Percentiles rank a stretch among this genome's conserved stretches.
These are phyloP conservation scores for Selaginella moellendorffii DNA, from an alignment of 75 land plant species.

Conservation along the genomic window DNA sequence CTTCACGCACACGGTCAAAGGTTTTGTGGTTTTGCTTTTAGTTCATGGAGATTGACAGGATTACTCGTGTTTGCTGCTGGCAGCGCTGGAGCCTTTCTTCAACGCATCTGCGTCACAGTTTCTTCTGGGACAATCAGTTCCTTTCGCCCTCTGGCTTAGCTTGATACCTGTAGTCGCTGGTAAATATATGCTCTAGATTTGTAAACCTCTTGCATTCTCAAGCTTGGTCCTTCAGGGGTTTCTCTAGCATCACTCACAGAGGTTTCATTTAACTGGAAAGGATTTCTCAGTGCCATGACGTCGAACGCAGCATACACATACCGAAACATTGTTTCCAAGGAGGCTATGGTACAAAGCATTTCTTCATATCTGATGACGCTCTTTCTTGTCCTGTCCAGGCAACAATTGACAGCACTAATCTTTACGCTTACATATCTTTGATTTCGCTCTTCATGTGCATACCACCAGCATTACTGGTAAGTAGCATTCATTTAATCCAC, in stretches of 20 bases:
- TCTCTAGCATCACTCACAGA: neutral
- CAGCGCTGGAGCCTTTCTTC: slow-evolving; percentile 9
- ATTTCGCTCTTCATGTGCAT: slow-evolving; percentile 4
- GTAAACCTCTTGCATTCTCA: neutral
- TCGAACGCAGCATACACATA: slow-evolving; percentile 6
- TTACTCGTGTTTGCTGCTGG: neutral
- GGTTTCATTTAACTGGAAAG: slow-evolving; percentile 8
- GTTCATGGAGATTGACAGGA: neutral
- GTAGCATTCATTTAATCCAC: neutral
- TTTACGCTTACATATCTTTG: neutral
- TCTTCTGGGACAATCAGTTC: neutral
- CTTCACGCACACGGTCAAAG: slow-evolving; percentile 3
- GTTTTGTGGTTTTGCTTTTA: neutral
- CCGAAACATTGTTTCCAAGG: slow-evolving; percentile 1
- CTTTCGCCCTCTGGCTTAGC: neutral
- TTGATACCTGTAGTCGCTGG: neutral
- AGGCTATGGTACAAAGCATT: neutral
- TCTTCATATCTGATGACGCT: neutral
- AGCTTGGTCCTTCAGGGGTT: neutral
- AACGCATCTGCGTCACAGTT: slow-evolving; percentile 8
- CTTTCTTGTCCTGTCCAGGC: neutral
- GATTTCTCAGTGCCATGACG: slow-evolving; percentile 5
- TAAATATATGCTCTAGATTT: neutral
- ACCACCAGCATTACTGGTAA: slow-evolving; percentile 5
- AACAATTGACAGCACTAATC: slow-evolving; percentile 3